These are phyloP conservation scores for Erythrobasidium yunnanense DNA, from an alignment of 768 basidiomycete genomes.

Conservation along the genomic window DNA sequence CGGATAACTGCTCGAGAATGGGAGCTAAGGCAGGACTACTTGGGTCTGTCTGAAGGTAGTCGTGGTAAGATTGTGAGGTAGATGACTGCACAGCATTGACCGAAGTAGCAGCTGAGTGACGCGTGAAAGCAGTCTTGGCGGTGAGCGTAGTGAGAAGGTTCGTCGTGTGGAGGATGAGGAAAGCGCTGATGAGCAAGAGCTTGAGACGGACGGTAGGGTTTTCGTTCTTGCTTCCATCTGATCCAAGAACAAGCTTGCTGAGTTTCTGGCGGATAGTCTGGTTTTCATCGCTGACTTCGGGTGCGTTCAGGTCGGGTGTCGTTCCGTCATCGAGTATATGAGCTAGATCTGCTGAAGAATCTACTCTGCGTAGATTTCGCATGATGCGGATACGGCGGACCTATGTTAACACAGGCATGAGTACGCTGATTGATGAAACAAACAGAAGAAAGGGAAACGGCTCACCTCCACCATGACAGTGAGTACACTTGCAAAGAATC, in stretches of 20 bases:
- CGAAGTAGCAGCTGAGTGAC: conserved; percentile 44
- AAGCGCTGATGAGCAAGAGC: conserved; percentile 78
- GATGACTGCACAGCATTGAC: conserved; percentile 11
- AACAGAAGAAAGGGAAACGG: neutral
- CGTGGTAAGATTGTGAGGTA: neutral
- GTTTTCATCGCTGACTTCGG: conserved; percentile 15
- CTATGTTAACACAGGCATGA: conserved; percentile 25
- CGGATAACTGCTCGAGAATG: conserved; percentile 53
- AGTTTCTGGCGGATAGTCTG: conserved; percentile 29
- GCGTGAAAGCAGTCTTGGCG: conserved; percentile 50
- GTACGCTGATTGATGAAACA: neutral
- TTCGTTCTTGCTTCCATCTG: conserved; percentile 47
- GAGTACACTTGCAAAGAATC: conserved; percentile 77
- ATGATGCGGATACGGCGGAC: conserved; percentile 48
- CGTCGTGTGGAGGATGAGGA: conserved; percentile 78
- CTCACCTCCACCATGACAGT: conserved; percentile 89
- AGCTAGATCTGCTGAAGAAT: conserved; percentile 37
- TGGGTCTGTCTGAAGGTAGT: conserved; percentile 56
- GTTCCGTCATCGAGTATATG: conserved; percentile 34
- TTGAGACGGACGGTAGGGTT: conserved; percentile 81
- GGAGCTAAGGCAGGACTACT: conserved; percentile 52
- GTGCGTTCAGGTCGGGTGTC: conserved; percentile 8
- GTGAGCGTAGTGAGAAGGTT: conserved; percentile 88
- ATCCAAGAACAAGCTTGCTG: conserved; percentile 31
- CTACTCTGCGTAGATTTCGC: conserved; percentile 41